Conservation (phyloP, 2,329 filamentous ascomycete genomes). For the Penicillium crustosum region DNA sequence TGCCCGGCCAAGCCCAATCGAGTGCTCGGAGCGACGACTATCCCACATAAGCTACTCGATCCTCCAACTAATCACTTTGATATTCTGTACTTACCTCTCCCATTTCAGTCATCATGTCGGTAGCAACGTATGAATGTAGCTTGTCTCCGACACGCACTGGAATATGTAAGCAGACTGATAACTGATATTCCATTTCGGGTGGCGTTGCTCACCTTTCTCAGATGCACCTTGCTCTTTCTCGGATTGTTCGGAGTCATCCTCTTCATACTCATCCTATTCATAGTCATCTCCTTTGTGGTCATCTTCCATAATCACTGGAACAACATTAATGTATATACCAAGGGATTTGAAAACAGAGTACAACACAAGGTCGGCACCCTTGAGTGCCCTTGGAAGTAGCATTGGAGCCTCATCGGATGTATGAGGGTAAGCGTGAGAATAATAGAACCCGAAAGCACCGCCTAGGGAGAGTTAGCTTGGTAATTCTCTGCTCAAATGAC, state of each 20-base stretch:
- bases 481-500: neutral
- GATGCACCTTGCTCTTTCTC: neutral
- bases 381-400: neutral
- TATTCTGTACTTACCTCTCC: neutral
- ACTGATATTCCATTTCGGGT: neutral
- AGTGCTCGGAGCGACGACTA: neutral
- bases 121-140: neutral
- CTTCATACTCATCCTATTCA: neutral
- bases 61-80: neutral
- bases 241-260: neutral
- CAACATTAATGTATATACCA: neutral
- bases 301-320: neutral
- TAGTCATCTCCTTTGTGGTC: neutral
- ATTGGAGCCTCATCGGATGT: slow-evolving; percentile 19
- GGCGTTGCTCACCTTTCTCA: neutral
- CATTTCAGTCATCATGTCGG: neutral
- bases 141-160: neutral
- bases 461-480: slow-evolving; percentile 26
- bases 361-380: neutral
- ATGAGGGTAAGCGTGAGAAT: slow-evolving; percentile 52
- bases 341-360: neutral
- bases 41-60: neutral
- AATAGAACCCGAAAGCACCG: slow-evolving; percentile 48
- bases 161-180: neutral
- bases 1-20: neutral